These are phyloP conservation scores for Rhodotorula glutinis DNA, from an alignment of 1,284 basidiomycete species.

Conservation along the genomic window DNA sequence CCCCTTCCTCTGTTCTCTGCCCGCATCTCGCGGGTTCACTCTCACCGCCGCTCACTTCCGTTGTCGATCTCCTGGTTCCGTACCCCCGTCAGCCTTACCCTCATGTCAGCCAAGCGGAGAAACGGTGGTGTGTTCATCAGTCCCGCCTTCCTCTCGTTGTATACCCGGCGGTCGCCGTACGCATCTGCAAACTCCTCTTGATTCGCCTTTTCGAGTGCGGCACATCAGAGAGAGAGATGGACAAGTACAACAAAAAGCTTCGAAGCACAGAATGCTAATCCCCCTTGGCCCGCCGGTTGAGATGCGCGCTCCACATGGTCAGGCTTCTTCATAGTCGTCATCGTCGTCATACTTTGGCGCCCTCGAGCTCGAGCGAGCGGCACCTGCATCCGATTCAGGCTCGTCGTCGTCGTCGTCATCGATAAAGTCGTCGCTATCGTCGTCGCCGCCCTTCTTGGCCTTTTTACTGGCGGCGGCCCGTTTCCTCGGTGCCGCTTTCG, in stretches of 20 bases:
- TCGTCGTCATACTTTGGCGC: background rate
- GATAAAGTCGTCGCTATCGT: constrained; percentile 26
- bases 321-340: constrained; percentile 6
- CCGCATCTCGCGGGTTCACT: background rate
- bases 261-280: too few species aligned
- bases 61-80: background rate
- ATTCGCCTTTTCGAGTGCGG: too few species aligned
- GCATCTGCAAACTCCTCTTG: too few species aligned
- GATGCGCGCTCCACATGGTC: too few species aligned
- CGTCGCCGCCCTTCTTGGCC: constrained; percentile 9
- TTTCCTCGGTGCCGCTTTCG: constrained; percentile 44
- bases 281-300: too few species aligned
- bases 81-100: background rate
- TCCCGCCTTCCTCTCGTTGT: background rate
- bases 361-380: background rate
- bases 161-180: background rate
- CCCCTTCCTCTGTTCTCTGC: too few species aligned
- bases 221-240: background rate
- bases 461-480: background rate
- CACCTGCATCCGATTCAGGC: background rate
- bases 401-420: constrained; percentile 10
- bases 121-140: background rate
- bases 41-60: background rate
- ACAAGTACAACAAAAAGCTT: constrained; percentile 7
- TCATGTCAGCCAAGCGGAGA: too few species aligned